Evolutionary conservation across 805 yeast genomes (phyloP).

Genomic region (Nakazawaea molendinolei): DNA sequence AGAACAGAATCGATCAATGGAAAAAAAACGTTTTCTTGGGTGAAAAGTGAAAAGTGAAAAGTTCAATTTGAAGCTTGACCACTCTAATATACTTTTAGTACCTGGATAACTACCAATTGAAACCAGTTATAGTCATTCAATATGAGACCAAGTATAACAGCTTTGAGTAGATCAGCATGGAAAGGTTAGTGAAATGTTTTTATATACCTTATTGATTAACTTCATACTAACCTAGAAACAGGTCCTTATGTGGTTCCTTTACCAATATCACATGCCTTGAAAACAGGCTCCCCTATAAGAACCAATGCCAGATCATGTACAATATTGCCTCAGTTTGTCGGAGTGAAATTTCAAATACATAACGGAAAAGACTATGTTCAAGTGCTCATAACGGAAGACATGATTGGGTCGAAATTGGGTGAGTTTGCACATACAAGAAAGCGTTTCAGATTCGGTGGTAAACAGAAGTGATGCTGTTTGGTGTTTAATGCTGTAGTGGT

Average conservation of each 20-base stretch:
- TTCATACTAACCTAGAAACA: conserved; percentile 11
- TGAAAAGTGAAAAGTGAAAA: conserved; percentile 1
- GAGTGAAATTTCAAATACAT: conserved; percentile 89
- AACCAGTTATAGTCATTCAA: conserved; percentile 8
- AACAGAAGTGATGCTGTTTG: conserved; percentile 5
- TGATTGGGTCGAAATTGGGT: conserved; percentile 95
- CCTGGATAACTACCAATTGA: no score
- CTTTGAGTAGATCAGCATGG: conserved; percentile 51
- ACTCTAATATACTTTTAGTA: no score
- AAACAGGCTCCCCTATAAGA: conserved; percentile 78
- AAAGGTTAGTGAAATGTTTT: conserved; percentile 34
- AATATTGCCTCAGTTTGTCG: conserved; percentile 92
- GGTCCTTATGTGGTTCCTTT: conserved; percentile 93
- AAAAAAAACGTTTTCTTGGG: no score
- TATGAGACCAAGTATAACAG: conserved; percentile 33
- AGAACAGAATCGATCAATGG: no score
- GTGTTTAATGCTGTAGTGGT: no score
- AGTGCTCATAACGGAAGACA: conserved; percentile 80
- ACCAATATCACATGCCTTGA: conserved; percentile 82
- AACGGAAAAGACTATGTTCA: conserved; percentile 94
- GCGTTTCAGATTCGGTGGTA: conserved; percentile 64
- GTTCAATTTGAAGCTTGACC: no score
- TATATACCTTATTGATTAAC: background rate
- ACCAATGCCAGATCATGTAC: conserved; percentile 97
- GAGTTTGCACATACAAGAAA: conserved; percentile 94